These are phyloP conservation scores for Cicer arietinum DNA, from an alignment of 306 rosid species.

Conservation along the genomic window DNA sequence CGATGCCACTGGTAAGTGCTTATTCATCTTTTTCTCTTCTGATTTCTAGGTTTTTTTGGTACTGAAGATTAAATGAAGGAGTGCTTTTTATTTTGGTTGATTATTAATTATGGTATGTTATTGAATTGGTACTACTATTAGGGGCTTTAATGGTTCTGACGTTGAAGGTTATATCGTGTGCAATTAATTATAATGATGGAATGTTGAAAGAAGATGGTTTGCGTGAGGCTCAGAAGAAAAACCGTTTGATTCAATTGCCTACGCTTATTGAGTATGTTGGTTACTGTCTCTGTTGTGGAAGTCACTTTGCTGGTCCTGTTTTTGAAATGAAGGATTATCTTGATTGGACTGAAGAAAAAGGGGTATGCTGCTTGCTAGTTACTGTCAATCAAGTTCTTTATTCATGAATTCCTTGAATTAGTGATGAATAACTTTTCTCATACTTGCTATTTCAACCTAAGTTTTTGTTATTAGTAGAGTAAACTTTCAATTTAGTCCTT, in stretches of 20 bases:
- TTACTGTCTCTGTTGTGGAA: constrained; percentile 88
- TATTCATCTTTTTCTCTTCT: background rate
- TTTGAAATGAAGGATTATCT: constrained; percentile 93
- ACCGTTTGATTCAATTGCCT: constrained; percentile 76
- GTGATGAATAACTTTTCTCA: background rate
- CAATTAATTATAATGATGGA: constrained; percentile 93
- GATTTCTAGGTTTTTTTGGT: background rate
- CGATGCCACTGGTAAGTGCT: constrained; percentile 89
- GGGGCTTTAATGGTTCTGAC: constrained; percentile 96
- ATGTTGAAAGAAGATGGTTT: constrained; percentile 80
- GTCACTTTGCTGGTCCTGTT: constrained; percentile 99
- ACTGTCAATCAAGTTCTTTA: constrained; percentile 9
- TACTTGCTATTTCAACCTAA: constrained; percentile 6
- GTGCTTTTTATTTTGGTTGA: constrained; percentile 20
- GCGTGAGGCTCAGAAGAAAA: constrained; percentile 81
- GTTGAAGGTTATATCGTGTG: constrained; percentile 85
- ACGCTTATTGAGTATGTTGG: constrained; percentile 83
- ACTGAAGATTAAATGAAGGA: background rate
- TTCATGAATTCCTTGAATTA: background rate
- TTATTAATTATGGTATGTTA: constrained; percentile 37
- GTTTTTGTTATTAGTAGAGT: background rate
- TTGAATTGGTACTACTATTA: constrained; percentile 41
- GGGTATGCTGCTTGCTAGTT: constrained; percentile 59
- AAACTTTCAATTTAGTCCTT: too few species aligned
- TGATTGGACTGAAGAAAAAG: constrained; percentile 90